These are phyloP conservation scores for Tritrichomonas foetus DNA, from an alignment of 208 protist species.

Conservation along the genomic window DNA sequence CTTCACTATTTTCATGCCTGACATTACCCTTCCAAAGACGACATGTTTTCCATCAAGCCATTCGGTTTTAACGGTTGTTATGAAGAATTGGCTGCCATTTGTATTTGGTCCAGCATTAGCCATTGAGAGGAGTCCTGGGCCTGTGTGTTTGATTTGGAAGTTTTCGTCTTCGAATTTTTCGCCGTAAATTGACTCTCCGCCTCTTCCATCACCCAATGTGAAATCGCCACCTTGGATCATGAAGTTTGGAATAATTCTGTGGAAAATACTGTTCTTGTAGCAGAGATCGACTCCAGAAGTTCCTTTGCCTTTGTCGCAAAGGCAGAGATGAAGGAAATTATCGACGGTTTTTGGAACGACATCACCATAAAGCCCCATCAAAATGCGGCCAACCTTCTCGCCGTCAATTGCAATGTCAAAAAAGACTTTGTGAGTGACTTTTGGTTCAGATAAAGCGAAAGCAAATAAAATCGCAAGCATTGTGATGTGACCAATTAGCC, in stretches of 20 bases:
- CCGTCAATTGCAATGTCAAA: background rate
- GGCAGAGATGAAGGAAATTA: background rate
- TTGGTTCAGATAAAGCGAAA: background rate
- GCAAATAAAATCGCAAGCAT: background rate
- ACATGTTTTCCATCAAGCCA: slow-evolving; percentile 75
- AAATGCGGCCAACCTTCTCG: background rate
- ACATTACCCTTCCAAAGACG: slow-evolving; percentile 69
- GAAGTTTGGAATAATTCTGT: slow-evolving; percentile 68
- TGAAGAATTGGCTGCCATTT: slow-evolving; percentile 72
- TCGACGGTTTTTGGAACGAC: slow-evolving; percentile 20
- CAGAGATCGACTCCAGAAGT: background rate
- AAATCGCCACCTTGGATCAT: slow-evolving; percentile 66
- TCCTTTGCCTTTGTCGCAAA: background rate
- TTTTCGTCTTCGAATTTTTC: slow-evolving; percentile 63
- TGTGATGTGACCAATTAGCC: too few species aligned
- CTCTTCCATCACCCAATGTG: slow-evolving; percentile 63
- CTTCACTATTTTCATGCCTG: slow-evolving; percentile 59
- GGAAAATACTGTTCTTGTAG: slow-evolving; percentile 60
- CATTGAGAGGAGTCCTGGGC: slow-evolving; percentile 69
- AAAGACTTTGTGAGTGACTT: slow-evolving; percentile 41
- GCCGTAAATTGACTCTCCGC: slow-evolving; percentile 63
- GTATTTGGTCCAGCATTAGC: slow-evolving; percentile 74
- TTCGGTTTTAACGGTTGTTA: slow-evolving; percentile 60
- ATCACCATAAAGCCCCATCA: background rate
- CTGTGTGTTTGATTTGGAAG: slow-evolving; percentile 38